Evolutionary conservation across 257 asterid genomes (phyloP).

Genomic region (Penstemon davidsonii): DNA sequence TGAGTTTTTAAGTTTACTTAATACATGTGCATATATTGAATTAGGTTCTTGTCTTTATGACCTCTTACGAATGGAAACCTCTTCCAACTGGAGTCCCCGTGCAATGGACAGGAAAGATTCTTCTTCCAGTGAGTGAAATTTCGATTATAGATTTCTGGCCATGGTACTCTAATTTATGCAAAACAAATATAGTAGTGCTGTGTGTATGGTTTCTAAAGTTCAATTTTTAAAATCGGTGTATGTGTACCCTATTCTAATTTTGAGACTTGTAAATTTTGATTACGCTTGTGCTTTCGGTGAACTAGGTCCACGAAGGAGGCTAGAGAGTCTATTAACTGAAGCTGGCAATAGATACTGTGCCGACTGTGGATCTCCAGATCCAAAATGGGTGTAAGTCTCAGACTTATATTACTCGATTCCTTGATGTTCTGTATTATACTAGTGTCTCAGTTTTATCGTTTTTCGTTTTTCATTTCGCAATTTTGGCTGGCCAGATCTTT

Average conservation of each 20-base stretch:
- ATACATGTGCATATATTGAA: conserved; percentile 4
- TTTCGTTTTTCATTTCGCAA: conserved; percentile 28
- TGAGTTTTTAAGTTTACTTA: not conserved
- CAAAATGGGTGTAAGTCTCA: conserved; percentile 90
- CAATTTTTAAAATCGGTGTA: not conserved
- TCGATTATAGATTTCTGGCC: not conserved
- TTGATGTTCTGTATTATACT: not conserved
- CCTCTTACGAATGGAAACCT: conserved; percentile 55
- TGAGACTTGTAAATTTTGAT: conserved; percentile 14
- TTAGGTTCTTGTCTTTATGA: conserved; percentile 64
- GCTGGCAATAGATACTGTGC: conserved; percentile 72
- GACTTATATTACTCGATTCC: not conserved
- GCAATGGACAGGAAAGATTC: conserved; percentile 29
- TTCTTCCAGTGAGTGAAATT: conserved; percentile 43
- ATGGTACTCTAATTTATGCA: not conserved
- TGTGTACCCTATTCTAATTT: not conserved
- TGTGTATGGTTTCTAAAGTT: not conserved
- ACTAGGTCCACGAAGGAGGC: conserved; percentile 67
- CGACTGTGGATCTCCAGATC: conserved; percentile 91
- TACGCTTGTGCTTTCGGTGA: conserved; percentile 7
- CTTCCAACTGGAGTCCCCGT: conserved; percentile 39
- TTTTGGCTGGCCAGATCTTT: conserved; percentile 59
- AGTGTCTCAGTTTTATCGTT: not conserved
- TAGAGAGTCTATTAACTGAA: conserved; percentile 57
- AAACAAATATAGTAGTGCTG: not conserved